phyloP scores from a whole-genome alignment of 208 protist genomes.

The Trypanosoma rangeli region DNA sequence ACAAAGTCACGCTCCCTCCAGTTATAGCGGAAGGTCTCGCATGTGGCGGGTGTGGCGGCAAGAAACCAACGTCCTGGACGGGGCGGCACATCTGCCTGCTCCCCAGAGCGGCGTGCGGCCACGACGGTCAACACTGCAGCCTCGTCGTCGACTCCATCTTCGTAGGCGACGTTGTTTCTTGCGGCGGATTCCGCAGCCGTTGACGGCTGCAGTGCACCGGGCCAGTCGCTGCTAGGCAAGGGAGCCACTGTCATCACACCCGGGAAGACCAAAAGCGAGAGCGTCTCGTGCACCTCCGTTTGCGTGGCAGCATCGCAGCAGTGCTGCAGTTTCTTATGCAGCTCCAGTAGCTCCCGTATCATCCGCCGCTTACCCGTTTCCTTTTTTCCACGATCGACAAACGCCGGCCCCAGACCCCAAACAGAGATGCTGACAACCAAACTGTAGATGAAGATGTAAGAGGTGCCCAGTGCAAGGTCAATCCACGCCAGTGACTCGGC shows the following conservation, averaged over 20 bases:
- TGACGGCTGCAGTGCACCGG: neutral
- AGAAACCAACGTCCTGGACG: neutral
- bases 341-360: constrained; percentile 55
- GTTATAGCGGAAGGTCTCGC: constrained; percentile 40
- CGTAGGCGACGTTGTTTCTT: neutral
- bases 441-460: constrained; percentile 82
- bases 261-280: neutral
- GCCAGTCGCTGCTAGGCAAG: neutral
- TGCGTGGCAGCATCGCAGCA: constrained; percentile 65
- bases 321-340: constrained; percentile 41
- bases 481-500: constrained; percentile 55
- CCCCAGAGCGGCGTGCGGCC: neutral
- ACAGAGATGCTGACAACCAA: constrained; percentile 51
- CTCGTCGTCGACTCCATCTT: neutral
- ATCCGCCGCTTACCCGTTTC: constrained; percentile 43
- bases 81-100: neutral
- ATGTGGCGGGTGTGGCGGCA: neutral
- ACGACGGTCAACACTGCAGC: neutral
- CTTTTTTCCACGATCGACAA: constrained; percentile 58
- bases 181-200: neutral
- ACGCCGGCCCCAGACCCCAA: constrained; percentile 51
- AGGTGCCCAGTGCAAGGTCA: constrained; percentile 40
- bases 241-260: neutral
- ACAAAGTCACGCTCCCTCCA: constrained; percentile 53
- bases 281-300: constrained; percentile 35